Evolutionary conservation across 768 basidiomycete species (phyloP).

Genomic region (Ramaria sp.): DNA sequence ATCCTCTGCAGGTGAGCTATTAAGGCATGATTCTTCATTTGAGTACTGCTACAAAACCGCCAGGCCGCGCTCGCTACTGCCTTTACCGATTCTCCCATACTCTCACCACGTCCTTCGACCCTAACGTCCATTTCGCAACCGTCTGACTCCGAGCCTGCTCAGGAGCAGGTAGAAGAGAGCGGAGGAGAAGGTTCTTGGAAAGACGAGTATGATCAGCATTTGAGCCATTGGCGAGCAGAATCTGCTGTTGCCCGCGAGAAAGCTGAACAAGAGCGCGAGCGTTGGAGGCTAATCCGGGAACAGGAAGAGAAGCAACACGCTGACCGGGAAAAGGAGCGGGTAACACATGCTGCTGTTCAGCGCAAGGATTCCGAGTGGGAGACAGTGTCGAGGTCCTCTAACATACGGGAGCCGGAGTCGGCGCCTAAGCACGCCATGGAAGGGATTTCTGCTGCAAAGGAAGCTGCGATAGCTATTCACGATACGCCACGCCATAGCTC

Average conservation of each 20-base stretch:
- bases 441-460: conserved; percentile 9
- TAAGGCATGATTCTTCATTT: background rate
- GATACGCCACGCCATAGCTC: conserved; percentile 10
- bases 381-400: conserved; percentile 17
- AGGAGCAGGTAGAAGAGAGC: background rate
- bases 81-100: conserved; percentile 16
- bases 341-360: conserved; percentile 15
- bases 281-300: conserved; percentile 58
- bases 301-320: conserved; percentile 36
- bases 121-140: background rate
- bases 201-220: conserved; percentile 54
- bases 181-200: conserved; percentile 44
- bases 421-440: background rate
- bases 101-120: conserved; percentile 12
- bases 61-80: conserved; percentile 22
- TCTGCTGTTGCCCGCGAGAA: conserved; percentile 64
- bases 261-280: conserved; percentile 60
- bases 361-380: conserved; percentile 19
- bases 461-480: conserved; percentile 14
- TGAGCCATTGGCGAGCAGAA: conserved; percentile 60
- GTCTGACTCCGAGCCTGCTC: conserved; percentile 12
- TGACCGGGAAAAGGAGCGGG: background rate
- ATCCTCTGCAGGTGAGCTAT: conserved; percentile 7
- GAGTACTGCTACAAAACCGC: background rate
- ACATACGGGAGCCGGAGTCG: background rate